Percentiles rank a stretch among this genome's conserved stretches.
These are phyloP conservation scores for Amanita rubescens DNA, from an alignment of 768 basidiomycete genomes.

Conservation along the genomic window DNA sequence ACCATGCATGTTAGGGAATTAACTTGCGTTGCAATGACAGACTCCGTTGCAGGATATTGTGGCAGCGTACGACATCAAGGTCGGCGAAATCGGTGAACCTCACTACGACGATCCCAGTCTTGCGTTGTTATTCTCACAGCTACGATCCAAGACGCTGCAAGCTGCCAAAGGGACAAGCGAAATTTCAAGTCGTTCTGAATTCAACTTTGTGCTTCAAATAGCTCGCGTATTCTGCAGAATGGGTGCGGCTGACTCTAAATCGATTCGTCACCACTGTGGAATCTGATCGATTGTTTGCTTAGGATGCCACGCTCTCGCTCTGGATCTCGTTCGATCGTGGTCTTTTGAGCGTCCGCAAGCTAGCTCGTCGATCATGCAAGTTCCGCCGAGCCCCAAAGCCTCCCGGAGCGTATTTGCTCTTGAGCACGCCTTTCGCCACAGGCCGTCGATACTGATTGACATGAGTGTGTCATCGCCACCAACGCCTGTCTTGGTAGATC, in stretches of 20 bases:
- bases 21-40: slow-evolving; percentile 25
- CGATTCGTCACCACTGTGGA: background rate
- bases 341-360: slow-evolving; percentile 78
- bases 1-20: background rate
- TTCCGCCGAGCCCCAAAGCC: slow-evolving; percentile 35
- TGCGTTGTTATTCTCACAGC: slow-evolving; percentile 81
- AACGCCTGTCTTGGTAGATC: slow-evolving; percentile 32
- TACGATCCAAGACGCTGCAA: slow-evolving; percentile 87
- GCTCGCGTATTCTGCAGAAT: slow-evolving; percentile 90
- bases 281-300: background rate
- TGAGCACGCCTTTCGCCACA: slow-evolving; percentile 48
- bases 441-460: slow-evolving; percentile 80
- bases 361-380: slow-evolving; percentile 12
- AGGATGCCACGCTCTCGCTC: slow-evolving; percentile 92
- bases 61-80: slow-evolving; percentile 41
- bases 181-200: slow-evolving; percentile 82
- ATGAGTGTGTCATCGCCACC: slow-evolving; percentile 70
- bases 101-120: slow-evolving; percentile 94
- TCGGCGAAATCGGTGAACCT: slow-evolving; percentile 69
- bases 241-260: slow-evolving; percentile 46
- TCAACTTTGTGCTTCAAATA: slow-evolving; percentile 93
- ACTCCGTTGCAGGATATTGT: slow-evolving; percentile 75
- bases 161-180: slow-evolving; percentile 90
- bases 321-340: slow-evolving; percentile 88
- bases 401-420: slow-evolving; percentile 40